Base-by-base conservation (phyloP, 2,329 filamentous ascomycete species). In the Harringtonia aguacate region DNA sequence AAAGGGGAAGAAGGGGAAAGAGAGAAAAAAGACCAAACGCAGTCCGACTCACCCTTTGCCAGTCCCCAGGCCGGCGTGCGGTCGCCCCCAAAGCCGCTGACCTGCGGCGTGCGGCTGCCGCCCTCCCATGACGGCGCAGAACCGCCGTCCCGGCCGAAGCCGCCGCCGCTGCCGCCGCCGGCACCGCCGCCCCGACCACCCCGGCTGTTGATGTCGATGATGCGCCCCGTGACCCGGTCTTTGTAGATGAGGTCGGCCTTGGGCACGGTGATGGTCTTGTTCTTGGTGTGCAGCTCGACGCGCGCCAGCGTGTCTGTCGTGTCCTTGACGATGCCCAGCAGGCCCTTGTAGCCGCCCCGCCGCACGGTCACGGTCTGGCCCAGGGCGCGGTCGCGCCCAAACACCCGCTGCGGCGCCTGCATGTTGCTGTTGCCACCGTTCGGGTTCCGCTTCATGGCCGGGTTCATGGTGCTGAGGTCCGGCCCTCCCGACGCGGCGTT, bases 251-350 rank as follows among this genome's bases (percentile, higher is more conserved):
- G 67, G 46, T 83, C 77, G 12, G 84, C 81, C 58, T 94, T 94
- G 18, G 80, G 76, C 30, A 97, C 78, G 8, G 83, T 88, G 49
- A 97, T 79, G 15, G 86, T 84, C 70, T 95, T 97, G 65, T 81
- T 86, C 68, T 94, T 95, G 7, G 89, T 89, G 59, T 97, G 90
- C 33, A 98, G 69, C 64, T 98, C 92, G 35, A 98, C 84, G 50
- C 89, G 84, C 27, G 87, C 90, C 56, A 84, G 79, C 4, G 77
- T 77, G 54, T 94, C 89, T 8, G 86, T 94, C 1, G 90, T 84
- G 58, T 97, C 90, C 60, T 95, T 95, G 54, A 98, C 89, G 52
- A 95, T 94, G 54, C 92, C 92, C 35, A 97, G 70, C 36, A 95
- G 72, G 45, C 90, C 90, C 65, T 98, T 98, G 69, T 90, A 88